phyloP scores from a whole-genome alignment of 345 rosid genomes.

The Citrus australasica region DNA sequence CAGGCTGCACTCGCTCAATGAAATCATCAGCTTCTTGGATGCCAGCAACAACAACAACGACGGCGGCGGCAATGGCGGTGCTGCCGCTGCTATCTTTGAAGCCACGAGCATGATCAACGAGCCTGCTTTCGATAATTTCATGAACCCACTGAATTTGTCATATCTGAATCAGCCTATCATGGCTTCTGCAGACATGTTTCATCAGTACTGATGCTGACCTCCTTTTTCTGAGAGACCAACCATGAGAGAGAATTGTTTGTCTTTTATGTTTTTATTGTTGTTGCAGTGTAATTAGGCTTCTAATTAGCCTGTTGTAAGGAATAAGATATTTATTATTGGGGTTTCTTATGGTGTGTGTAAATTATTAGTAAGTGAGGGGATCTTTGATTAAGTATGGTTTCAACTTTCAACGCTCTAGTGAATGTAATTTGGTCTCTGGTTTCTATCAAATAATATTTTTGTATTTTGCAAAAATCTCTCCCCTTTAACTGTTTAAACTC shows the following conservation, averaged over 20 bases:
- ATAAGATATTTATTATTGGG: conserved; percentile 3
- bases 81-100: too few relatives aligned
- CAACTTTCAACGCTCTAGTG: neutral
- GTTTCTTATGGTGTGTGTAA: neutral
- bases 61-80: accelerated
- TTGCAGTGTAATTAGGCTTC: neutral
- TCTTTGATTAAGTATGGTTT: neutral
- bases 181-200: conserved; percentile 68
- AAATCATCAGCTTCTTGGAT: conserved; percentile 46
- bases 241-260: neutral
- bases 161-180: conserved; percentile 63
- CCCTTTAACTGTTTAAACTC: too few relatives aligned
- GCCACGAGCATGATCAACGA: conserved; percentile 19
- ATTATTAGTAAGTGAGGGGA: conserved; percentile 6
- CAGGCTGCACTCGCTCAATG: conserved; percentile 70
- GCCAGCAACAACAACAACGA: neutral
- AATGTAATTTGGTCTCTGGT: neutral
- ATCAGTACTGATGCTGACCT: conserved; percentile 31
- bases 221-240: neutral
- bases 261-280: neutral
- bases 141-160: conserved; percentile 44
- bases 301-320: neutral
- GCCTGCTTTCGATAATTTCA: conserved; percentile 32
- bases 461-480: neutral
- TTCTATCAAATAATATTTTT: neutral